These are phyloP conservation scores for Yamadazyma buinensis DNA, from an alignment of 1,139 yeast species.

Conservation along the genomic window DNA sequence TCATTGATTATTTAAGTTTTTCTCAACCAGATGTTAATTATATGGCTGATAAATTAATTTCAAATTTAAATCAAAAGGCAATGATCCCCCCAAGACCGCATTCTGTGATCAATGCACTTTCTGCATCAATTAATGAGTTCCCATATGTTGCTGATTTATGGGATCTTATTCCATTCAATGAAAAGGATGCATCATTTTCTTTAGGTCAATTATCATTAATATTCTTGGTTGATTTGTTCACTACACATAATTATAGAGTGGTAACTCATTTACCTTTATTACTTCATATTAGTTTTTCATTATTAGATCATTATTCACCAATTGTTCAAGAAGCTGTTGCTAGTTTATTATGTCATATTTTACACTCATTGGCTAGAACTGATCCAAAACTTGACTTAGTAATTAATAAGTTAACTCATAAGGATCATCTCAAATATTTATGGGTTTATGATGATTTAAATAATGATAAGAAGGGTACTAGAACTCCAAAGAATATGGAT, in stretches of 20 bases:
- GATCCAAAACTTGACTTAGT: constrained; percentile 52
- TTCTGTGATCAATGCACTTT: constrained; percentile 9
- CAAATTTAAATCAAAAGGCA: constrained; percentile 72
- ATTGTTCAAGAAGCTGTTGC: constrained; percentile 84
- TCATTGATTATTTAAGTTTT: constrained; percentile 67
- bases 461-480: constrained; percentile 73
- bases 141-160: constrained; percentile 78
- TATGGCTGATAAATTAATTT: constrained; percentile 62
- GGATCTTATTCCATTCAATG: constrained; percentile 51
- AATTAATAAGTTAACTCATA: constrained; percentile 50
- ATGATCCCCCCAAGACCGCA: constrained; percentile 72
- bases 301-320: constrained; percentile 82
- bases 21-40: constrained; percentile 54
- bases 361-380: constrained; percentile 60
- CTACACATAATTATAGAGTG: constrained; percentile 57
- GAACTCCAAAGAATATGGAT: constrained; percentile 89
- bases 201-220: constrained; percentile 84
- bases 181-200: constrained; percentile 77
- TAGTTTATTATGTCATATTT: constrained; percentile 66
- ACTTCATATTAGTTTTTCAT: constrained; percentile 74
- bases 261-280: constrained; percentile 63
- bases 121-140: constrained; percentile 20
- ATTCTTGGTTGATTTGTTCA: constrained; percentile 74
- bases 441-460: constrained; percentile 91
- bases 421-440: constrained; percentile 33